These are phyloP conservation scores for Cladosporium cucumerinum DNA, from an alignment of 2,329 filamentous ascomycete genomes.

Conservation along the genomic window DNA sequence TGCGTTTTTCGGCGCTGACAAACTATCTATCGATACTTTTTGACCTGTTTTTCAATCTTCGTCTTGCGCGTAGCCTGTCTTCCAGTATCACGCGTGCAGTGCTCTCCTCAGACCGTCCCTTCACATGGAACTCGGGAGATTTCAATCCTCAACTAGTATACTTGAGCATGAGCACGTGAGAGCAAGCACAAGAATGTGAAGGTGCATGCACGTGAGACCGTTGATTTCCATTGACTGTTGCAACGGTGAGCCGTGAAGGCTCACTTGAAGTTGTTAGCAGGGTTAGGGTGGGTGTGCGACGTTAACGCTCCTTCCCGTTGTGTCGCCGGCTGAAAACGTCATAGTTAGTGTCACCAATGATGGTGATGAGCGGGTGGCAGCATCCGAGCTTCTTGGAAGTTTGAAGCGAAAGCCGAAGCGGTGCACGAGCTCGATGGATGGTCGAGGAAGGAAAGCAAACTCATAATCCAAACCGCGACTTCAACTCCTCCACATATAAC, in stretches of 20 bases:
- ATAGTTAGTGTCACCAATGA: no score
- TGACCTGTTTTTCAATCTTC: no score
- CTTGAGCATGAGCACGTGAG: not conserved
- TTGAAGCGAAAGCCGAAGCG: conserved; percentile 8
- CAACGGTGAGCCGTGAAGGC: not conserved
- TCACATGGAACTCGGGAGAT: not conserved
- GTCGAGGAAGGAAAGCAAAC: conserved; percentile 6
- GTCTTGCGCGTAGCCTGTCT: not conserved
- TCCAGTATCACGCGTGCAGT: not conserved
- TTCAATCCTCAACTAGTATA: not conserved
- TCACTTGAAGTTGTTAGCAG: not conserved
- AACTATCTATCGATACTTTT: no score
- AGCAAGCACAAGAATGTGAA: not conserved
- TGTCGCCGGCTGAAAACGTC: not conserved
- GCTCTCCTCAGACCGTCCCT: not conserved
- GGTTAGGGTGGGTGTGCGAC: not conserved
- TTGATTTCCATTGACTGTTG: not conserved
- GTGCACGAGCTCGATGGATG: conserved; percentile 9
- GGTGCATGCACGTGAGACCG: not conserved
- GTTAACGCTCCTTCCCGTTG: not conserved
- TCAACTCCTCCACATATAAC: not conserved
- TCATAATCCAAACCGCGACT: not conserved
- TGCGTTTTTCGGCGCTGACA: not conserved
- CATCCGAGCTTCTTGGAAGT: conserved; percentile 9
- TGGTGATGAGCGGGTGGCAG: not conserved